Evolutionary conservation across 2,329 filamentous ascomycete species (phyloP), one percentile per base, ranked within the genome.

Genomic region (Colletotrichum aenigma): DNA sequence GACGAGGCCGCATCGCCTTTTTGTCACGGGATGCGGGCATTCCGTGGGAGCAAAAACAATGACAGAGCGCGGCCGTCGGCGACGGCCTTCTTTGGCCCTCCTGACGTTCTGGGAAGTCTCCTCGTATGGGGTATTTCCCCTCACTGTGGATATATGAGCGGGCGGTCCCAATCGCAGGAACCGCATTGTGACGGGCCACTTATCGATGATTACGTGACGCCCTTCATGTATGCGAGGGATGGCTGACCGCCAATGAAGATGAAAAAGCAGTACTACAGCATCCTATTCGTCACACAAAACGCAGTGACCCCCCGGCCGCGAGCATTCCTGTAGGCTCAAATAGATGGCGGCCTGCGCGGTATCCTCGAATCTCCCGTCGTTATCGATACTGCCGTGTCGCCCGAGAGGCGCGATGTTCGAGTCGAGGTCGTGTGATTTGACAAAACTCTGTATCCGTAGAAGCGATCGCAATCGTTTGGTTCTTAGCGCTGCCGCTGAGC

Each of bases 21-120:
- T 62, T 21, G 71, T 76, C 74, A 76, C 74, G 71, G 61, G 74
- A 74, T 24, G 71, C 30, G 71, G 66, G n/a, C 55, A 30, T 66
- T 70, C 66, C 62, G 61, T 48, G 60, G 36, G 43, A 52, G 43
- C 43, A 52, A 52, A 52, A 52, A 62, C 18, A 60, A 26, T 26
- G n/a, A 56, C 26, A 60, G 18, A 38, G 52, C 43, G 30, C 66
- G 38, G 28, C 38, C 61, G 34, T 66, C 28, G 36, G 15, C 12
- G 13, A 65, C n/a, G 61, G 32, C 62, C 28, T 16, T 26, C 30
- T 66, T 58, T 21, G 38, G 15, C 21, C 30, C 52, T 56, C 28
- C 30, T 34, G 65, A 66, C 32, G 24, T 70, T 70, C 32, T 58
- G 43, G 65, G 36, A 55, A 36, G 26, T 15, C 38, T 66, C 36